Evolutionary conservation across 495 filamentous ascomycete species (phyloP).

Genomic region (Podospora fimiseda): DNA sequence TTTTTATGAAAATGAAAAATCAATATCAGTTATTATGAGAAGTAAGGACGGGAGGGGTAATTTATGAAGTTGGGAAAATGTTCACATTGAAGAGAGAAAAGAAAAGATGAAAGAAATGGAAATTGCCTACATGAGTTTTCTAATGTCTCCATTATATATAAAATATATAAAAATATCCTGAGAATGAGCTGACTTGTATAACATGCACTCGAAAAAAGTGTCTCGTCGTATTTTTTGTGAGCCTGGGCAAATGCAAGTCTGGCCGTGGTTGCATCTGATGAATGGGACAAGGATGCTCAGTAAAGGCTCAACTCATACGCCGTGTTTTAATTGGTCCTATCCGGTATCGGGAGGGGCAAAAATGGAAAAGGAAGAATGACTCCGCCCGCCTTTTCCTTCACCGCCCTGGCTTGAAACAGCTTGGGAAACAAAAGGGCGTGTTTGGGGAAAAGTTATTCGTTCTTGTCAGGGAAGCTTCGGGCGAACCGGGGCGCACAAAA

Average conservation of each 20-base stretch:
- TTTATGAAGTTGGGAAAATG: too few species aligned
- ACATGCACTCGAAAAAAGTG: not conserved
- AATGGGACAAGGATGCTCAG: too few species aligned
- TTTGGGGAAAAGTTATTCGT: not conserved
- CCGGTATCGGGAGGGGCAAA: constrained; percentile 18
- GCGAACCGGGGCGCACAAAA: too few species aligned
- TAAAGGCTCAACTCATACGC: too few species aligned
- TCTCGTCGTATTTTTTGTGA: constrained; percentile 8
- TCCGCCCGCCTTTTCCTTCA: constrained; percentile 9
- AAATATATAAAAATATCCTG: not conserved
- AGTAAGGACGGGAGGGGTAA: too few species aligned
- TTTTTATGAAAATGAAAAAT: not conserved
- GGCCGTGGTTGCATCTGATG: constrained; percentile 10
- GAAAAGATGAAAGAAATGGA: not conserved
- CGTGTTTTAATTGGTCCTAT: constrained; percentile 10
- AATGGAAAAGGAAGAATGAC: not conserved
- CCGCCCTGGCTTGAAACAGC: constrained; percentile 14
- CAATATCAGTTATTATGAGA: too few species aligned
- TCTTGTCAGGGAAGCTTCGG: not conserved
- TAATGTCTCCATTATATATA: constrained; percentile 22
- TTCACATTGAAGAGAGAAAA: too few species aligned
- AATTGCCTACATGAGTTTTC: constrained; percentile 19
- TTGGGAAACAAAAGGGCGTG: constrained; percentile 3
- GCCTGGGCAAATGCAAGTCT: constrained; percentile 8
- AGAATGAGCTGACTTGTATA: constrained; percentile 3